Percentiles rank a stretch among this genome's conserved stretches.
Evolutionary conservation across 129 eudicot species (phyloP).

Genomic region (Flaveria robusta): DNA sequence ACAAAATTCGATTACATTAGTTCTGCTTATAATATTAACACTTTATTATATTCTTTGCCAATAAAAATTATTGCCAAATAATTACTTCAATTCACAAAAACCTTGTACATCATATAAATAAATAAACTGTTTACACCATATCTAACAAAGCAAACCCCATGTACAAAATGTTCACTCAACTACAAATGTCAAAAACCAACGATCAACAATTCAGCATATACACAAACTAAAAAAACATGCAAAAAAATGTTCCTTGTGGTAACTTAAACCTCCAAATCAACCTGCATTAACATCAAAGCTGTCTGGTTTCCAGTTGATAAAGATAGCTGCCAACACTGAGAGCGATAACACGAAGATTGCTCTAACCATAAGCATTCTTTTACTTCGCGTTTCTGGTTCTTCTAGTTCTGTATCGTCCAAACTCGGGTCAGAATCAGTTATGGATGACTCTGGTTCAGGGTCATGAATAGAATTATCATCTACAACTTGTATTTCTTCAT

Average conservation of each 20-base stretch:
- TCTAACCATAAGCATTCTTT: slow-evolving; percentile 32
- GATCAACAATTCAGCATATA: slow-evolving; percentile 31
- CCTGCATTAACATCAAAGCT: slow-evolving; percentile 30
- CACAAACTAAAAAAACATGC: slow-evolving; percentile 20
- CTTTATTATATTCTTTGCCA: neutral
- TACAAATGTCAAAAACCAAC: slow-evolving; percentile 21
- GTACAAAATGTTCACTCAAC: slow-evolving; percentile 33
- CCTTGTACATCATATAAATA: slow-evolving; percentile 1
- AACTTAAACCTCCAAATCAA: slow-evolving; percentile 12
- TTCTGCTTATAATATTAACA: neutral
- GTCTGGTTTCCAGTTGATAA: slow-evolving; percentile 28
- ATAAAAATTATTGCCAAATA: neutral
- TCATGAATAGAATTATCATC: slow-evolving; percentile 24
- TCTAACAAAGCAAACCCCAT: slow-evolving; percentile 23
- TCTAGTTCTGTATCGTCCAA: slow-evolving; percentile 30
- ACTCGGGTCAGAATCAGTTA: slow-evolving; percentile 35
- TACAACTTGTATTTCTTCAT: slow-evolving; percentile 52
- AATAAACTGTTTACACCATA: neutral
- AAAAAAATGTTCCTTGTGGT: slow-evolving; percentile 21
- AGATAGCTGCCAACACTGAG: slow-evolving; percentile 48
- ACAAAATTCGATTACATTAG: no score
- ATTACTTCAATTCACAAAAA: neutral
- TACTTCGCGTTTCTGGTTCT: slow-evolving; percentile 29
- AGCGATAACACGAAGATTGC: slow-evolving; percentile 47
- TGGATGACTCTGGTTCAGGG: slow-evolving; percentile 45